These are phyloP conservation scores for Singerocomus inundabilis DNA, from an alignment of 1,284 basidiomycete genomes.

Conservation along the genomic window DNA sequence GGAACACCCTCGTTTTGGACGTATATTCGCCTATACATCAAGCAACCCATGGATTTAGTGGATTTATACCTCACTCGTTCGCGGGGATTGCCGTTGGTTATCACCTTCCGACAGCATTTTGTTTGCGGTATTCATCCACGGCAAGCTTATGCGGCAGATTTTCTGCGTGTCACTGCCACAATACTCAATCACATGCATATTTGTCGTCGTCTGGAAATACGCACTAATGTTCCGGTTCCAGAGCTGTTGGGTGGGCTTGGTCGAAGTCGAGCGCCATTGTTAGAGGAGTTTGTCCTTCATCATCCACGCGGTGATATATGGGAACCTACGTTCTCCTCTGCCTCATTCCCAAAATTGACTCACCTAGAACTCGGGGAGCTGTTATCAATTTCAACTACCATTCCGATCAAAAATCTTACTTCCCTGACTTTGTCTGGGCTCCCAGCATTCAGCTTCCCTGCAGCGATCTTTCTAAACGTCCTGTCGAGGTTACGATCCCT, in stretches of 20 bases:
- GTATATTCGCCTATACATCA: conserved; percentile 23
- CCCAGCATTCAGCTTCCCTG: conserved; percentile 25
- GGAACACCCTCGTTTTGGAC: conserved; percentile 29
- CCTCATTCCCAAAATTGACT: conserved; percentile 25
- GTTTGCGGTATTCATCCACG: conserved; percentile 20
- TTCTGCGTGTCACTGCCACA: conserved; percentile 20
- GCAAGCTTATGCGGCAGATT: conserved; percentile 20
- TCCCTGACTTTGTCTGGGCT: conserved; percentile 26
- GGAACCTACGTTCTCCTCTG: conserved; percentile 20
- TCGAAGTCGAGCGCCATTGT: conserved; percentile 23
- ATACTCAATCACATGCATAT: conserved; percentile 29
- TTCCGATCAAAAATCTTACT: conserved; percentile 21
- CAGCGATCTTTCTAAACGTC: conserved; percentile 19
- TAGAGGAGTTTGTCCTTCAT: conserved; percentile 25
- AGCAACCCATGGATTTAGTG: conserved; percentile 28
- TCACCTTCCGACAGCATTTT: conserved; percentile 26
- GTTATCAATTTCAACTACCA: conserved; percentile 16
- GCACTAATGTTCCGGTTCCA: conserved; percentile 26
- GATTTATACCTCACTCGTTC: conserved; percentile 30
- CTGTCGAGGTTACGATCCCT: conserved; percentile 25
- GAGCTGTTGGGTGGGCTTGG: conserved; percentile 26
- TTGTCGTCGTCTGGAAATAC: conserved; percentile 28
- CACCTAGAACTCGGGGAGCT: conserved; percentile 25
- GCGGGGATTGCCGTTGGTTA: conserved; percentile 24
- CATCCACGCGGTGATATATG: conserved; percentile 17